Conservation (phyloP, 345 rosid species). For the Eucalyptus tenuipes region DNA sequence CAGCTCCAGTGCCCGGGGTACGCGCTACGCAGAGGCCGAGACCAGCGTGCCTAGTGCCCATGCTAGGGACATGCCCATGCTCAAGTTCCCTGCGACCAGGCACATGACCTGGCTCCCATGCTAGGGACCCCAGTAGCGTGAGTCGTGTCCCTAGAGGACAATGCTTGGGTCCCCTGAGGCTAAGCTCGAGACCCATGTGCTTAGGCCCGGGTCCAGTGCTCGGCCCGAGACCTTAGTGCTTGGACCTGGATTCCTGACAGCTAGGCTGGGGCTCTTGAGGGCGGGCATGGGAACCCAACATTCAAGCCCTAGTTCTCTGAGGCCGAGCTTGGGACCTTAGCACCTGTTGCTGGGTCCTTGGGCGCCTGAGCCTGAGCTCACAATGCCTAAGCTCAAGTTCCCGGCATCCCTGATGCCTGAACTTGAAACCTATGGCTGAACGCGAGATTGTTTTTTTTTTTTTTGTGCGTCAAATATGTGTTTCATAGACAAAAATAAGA, state of each 20-base stretch:
- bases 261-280: neutral
- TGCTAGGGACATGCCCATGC: neutral
- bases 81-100: neutral
- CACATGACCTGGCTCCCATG: neutral
- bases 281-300: neutral
- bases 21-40: neutral
- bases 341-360: neutral
- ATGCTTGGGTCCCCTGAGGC: neutral
- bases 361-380: neutral
- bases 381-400: neutral
- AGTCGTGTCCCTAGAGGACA: neutral
- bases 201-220: neutral
- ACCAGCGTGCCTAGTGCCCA: neutral
- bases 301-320: neutral
- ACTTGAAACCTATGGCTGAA: neutral
- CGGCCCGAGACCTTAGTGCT: neutral
- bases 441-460: neutral
- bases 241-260: neutral
- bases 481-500: neutral
- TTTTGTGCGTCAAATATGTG: neutral
- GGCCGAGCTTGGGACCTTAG: neutral
- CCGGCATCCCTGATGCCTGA: rapidly evolving
- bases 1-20: neutral
- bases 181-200: neutral
- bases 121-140: neutral